Percentiles rank a stretch among this genome's conserved stretches.
Conservation (phyloP, 345 rosid species). For the Citrus mangshanensis region DNA sequence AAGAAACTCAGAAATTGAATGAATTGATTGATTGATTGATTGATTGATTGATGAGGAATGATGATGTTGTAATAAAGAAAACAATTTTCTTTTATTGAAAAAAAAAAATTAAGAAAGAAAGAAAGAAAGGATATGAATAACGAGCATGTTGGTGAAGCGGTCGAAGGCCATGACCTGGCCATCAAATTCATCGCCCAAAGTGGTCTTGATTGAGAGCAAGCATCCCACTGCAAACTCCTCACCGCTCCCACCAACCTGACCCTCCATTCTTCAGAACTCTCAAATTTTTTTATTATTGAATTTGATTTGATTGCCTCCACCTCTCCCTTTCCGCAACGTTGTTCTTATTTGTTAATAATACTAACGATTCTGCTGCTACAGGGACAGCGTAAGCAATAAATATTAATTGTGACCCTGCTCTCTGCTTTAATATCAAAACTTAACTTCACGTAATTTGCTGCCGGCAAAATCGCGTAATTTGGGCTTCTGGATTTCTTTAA, state of each 20-base stretch:
- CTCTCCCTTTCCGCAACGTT: no score
- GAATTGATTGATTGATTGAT: not conserved
- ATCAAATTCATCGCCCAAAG: constrained; percentile 88
- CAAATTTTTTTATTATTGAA: not conserved
- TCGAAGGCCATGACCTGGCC: constrained; percentile 91
- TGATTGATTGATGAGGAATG: not conserved
- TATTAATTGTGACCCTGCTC: no score
- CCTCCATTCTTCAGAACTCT: constrained; percentile 1
- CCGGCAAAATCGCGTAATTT: no score
- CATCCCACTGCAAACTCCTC: constrained; percentile 88
- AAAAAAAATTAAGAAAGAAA: not conserved
- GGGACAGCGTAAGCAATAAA: no score
- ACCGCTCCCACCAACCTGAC: constrained; percentile 8
- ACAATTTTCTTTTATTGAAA: no score
- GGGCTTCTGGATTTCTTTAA: no score
- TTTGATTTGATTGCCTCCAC: no score
- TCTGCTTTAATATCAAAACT: no score
- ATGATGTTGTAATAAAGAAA: not conserved
- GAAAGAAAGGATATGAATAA: constrained; percentile 80
- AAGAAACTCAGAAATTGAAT: constrained; percentile 19
- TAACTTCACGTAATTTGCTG: no score
- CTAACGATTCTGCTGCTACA: no score
- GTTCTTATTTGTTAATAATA: no score
- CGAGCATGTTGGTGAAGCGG: constrained; percentile 87
- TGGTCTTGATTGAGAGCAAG: constrained; percentile 78